Base-by-base conservation (phyloP, 495 filamentous ascomycete species). In the Neurospora sp. region DNA sequence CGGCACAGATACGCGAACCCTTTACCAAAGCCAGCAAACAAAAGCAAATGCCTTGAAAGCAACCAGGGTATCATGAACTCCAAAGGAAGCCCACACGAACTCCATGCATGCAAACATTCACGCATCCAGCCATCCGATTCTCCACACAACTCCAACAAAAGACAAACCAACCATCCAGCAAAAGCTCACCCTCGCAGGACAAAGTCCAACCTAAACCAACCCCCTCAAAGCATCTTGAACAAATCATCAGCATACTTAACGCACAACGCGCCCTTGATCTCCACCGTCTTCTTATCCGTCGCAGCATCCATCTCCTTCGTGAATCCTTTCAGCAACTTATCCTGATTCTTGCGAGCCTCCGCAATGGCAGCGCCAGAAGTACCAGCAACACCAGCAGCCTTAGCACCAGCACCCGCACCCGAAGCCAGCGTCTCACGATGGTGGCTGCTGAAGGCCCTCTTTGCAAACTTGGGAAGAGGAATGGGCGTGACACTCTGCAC, bases 241-340 rank as follows among this genome's bases (percentile, higher is more conserved):
- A 79, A 31, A 40, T 76, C 72, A 59, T 74, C 75, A 27, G 78
- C 76, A 70, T 78, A 79, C 75, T 74, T 65, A 37, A 77, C 71
- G 31, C 59, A 70, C 69, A 79, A 40, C 44, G 69, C 20, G 9
- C 76, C 78, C 65, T 44, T 69, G 53, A 71, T 70, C 8, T 7
- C 35, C 59, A 76, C 76, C 7, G 76, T 72, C n/a, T 76, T 75
- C 2, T 17, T 5, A 7, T 42, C 71, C 27, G 3, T 31, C 0
- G 78, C 75, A 9, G 71, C 59, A n/a, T 77, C 40, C 77, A 79
- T 70, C 17, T 77, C 70, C 31, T 71, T 69, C 0, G 31, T 75
- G 17, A 71, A 77, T 0, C 40, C 68, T 9, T 45, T 17, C 45
- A 79, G 68, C 31, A 70, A 74, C 44, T 70, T 74, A 65, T 78